Percentiles rank a stretch among this genome's conserved stretches.
Evolutionary conservation across 495 filamentous ascomycete species (phyloP).

Genomic region (Collariella sp.): DNA sequence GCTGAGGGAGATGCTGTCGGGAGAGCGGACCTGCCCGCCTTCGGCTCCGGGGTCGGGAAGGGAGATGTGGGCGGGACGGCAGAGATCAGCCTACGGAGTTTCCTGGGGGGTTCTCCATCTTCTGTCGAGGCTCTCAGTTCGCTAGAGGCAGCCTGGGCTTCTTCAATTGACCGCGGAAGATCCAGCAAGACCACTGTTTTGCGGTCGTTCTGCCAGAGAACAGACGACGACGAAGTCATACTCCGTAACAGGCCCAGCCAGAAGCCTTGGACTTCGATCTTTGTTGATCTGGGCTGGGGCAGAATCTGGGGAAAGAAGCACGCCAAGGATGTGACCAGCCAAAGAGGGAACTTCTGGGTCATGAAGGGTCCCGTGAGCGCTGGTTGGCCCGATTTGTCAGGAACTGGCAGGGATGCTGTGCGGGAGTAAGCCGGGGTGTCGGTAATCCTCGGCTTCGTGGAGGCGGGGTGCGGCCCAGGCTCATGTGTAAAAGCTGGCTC

Average conservation of each 20-base stretch:
- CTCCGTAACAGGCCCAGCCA: neutral
- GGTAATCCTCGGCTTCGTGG: constrained; percentile 33
- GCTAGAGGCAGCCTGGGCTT: constrained; percentile 34
- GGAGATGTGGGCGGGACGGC: constrained; percentile 28
- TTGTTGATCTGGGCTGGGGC: neutral
- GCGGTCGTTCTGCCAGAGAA: constrained; percentile 34
- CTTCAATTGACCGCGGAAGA: constrained; percentile 40
- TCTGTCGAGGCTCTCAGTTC: constrained; percentile 1
- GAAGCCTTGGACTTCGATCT: neutral
- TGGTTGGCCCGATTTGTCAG: constrained; percentile 8
- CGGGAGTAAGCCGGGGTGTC: constrained; percentile 13
- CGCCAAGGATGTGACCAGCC: neutral
- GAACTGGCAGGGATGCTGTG: constrained; percentile 1
- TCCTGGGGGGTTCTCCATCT: constrained; percentile 9
- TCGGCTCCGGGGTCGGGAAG: constrained; percentile 40
- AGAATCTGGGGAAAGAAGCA: neutral
- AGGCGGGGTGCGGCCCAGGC: constrained; percentile 4
- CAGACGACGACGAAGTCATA: constrained; percentile 17
- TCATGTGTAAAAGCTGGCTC: neutral
- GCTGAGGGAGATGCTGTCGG: constrained; percentile 19
- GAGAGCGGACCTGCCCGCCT: constrained; percentile 10
- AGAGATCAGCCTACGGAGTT: constrained; percentile 29
- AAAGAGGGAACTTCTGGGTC: neutral
- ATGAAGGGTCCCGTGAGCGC: neutral
- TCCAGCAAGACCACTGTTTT: constrained; percentile 35